A percentile compares a stretch with the other conserved stretches of the same genome.
These are phyloP conservation scores for Phytophthora idaei DNA, from an alignment of 352 stramenopile species.

Conservation along the genomic window DNA sequence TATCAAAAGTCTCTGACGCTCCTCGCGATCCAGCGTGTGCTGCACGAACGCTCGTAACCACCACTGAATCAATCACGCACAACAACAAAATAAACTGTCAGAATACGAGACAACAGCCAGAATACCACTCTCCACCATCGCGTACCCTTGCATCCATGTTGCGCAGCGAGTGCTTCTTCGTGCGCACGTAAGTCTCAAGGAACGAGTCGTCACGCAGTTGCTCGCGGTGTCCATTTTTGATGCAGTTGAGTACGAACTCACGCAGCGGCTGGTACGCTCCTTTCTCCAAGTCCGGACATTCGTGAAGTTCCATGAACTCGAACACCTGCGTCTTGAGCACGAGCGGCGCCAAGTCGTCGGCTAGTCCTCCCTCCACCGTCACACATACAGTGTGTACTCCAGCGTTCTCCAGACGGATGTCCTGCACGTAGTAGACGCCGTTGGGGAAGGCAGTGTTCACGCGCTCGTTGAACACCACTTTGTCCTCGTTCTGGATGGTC, in stretches of 20 bases:
- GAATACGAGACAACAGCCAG: not conserved
- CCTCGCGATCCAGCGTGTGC: constrained; percentile 70
- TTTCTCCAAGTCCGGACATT: constrained; percentile 55
- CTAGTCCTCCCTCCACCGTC: constrained; percentile 57
- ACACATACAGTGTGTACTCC: constrained; percentile 72
- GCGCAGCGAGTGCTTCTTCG: constrained; percentile 67
- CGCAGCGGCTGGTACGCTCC: constrained; percentile 69
- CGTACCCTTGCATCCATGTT: constrained; percentile 71
- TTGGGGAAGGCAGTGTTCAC: constrained; percentile 68
- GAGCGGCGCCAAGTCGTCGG: constrained; percentile 54
- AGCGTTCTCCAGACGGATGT: constrained; percentile 63
- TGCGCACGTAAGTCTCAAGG: constrained; percentile 53
- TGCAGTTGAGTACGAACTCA: constrained; percentile 54
- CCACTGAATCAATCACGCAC: constrained; percentile 48
- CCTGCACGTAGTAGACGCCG: constrained; percentile 83
- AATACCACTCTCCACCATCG: constrained; percentile 1
- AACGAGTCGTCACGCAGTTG: constrained; percentile 67
- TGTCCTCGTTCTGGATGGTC: constrained; percentile 81
- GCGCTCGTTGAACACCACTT: constrained; percentile 71
- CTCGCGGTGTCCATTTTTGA: constrained; percentile 48
- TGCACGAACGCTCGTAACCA: constrained; percentile 77
- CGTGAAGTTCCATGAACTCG: constrained; percentile 83
- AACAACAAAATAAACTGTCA: constrained; percentile 6
- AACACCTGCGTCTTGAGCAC: constrained; percentile 72
- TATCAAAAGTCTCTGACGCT: constrained; percentile 57